A percentile compares a stretch with the other conserved stretches of the same genome.
These are phyloP conservation scores for Psilocybe cubensis DNA, from an alignment of 768 basidiomycete species.

Conservation along the genomic window DNA sequence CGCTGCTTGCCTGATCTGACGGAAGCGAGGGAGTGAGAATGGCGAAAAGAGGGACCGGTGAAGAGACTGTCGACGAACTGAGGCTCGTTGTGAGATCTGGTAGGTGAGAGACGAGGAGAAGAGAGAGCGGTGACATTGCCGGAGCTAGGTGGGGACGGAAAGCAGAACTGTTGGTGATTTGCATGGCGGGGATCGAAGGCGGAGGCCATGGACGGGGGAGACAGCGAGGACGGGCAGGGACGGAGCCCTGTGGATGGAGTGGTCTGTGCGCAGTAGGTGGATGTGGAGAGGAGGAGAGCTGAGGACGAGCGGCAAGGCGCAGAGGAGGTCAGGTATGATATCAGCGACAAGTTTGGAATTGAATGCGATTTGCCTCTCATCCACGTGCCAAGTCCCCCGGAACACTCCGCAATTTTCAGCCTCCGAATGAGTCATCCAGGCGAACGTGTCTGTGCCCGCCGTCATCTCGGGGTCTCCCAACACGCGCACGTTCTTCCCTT, in stretches of 20 bases:
- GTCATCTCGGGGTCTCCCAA: conserved; percentile 9
- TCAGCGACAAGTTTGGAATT: conserved; percentile 18
- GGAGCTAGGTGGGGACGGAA: conserved; percentile 31
- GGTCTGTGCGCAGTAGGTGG: conserved; percentile 1
- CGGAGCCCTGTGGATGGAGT: conserved; percentile 10
- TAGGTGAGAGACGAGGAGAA: conserved; percentile 25
- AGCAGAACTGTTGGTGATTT: conserved; percentile 22
- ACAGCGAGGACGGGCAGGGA: conserved; percentile 28
- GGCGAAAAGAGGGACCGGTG: conserved; percentile 23
- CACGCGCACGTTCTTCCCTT: conserved; percentile 17
- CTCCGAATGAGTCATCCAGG: conserved; percentile 15
- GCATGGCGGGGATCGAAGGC: conserved; percentile 18
- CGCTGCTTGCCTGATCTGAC: conserved; percentile 28
- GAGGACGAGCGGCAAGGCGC: background rate
- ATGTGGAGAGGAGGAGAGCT: conserved; percentile 1
- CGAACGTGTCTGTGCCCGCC: conserved; percentile 25
- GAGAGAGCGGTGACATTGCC: conserved; percentile 23
- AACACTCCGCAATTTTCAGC: conserved; percentile 28
- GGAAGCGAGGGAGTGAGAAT: conserved; percentile 28
- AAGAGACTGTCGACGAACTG: conserved; percentile 23
- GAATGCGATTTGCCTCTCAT: conserved; percentile 16
- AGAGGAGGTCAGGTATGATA: conserved; percentile 24
- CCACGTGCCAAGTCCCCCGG: conserved; percentile 36
- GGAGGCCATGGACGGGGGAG: conserved; percentile 20
- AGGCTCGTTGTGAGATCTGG: conserved; percentile 16